Conservation (phyloP, 176 grass and related monocot genomes). For the Musa beccarii region DNA sequence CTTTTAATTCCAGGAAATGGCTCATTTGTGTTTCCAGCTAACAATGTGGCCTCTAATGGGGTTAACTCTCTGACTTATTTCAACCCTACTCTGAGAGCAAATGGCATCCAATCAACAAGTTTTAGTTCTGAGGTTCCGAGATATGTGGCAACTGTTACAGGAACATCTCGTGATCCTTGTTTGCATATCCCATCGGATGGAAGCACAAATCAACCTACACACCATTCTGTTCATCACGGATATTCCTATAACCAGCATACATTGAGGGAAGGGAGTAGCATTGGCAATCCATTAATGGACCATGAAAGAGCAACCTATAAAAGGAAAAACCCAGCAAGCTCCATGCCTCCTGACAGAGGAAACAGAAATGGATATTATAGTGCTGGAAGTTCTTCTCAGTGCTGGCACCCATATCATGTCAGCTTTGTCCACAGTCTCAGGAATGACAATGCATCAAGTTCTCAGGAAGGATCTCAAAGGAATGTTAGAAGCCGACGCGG, state of each 20-base stretch:
- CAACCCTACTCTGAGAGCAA: neutral
- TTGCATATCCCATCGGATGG: neutral
- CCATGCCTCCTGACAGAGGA: conserved; percentile 18
- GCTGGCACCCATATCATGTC: conserved; percentile 19
- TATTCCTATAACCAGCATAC: conserved; percentile 5
- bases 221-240: neutral
- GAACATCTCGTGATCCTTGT: conserved; percentile 3
- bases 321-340: conserved; percentile 27
- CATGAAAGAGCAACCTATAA: conserved; percentile 32
- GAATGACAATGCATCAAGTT: conserved; percentile 19
- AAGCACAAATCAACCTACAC: conserved; percentile 3
- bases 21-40: neutral
- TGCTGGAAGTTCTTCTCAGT: conserved; percentile 46
- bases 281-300: conserved; percentile 3
- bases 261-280: neutral
- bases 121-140: neutral
- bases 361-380: conserved; percentile 20
- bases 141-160: neutral
- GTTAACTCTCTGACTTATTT: conserved; percentile 1
- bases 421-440: conserved; percentile 26
- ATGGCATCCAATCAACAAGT: neutral
- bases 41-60: neutral
- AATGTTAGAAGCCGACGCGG: conserved; percentile 47
- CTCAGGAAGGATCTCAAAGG: conserved; percentile 43
- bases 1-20: conserved; percentile 5